phyloP scores from a whole-genome alignment of 2,329 filamentous ascomycete genomes.

The Aspergillus sp. region DNA sequence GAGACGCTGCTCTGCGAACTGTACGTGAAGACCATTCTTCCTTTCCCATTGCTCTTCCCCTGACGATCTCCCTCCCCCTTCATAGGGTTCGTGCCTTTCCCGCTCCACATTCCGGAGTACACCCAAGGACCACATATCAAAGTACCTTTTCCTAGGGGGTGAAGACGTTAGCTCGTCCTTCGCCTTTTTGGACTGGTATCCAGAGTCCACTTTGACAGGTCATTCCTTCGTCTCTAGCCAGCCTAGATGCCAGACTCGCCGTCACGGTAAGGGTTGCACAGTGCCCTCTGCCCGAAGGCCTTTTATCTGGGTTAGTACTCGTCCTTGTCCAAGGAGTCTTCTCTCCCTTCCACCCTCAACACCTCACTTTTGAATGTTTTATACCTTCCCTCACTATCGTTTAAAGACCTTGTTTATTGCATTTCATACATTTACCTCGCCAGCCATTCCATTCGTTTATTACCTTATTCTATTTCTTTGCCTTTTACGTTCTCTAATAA shows the following conservation, averaged over 20 bases:
- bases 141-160: conserved; percentile 30
- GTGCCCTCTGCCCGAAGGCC: conserved; percentile 33
- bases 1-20: conserved; percentile 24
- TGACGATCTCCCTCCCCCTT: conserved; percentile 32
- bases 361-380: conserved; percentile 3
- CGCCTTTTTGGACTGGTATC: conserved; percentile 30
- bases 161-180: conserved; percentile 43
- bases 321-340: conserved; percentile 17
- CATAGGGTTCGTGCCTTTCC: conserved; percentile 33
- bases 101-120: conserved; percentile 32
- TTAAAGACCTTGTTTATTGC: conserved; percentile 8
- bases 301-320: conserved; percentile 35
- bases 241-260: conserved; percentile 39
- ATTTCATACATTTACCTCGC: conserved; percentile 6
- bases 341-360: conserved; percentile 10
- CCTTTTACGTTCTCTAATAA: conserved; percentile 11
- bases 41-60: conserved; percentile 24
- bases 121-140: conserved; percentile 22
- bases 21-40: conserved; percentile 27
- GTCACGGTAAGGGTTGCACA: conserved; percentile 37
- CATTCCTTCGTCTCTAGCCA: conserved; percentile 33
- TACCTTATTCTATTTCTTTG: conserved; percentile 5
- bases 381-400: conserved; percentile 5
- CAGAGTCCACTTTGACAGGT: conserved; percentile 29
- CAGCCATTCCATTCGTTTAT: conserved; percentile 1